Percentiles rank a stretch among this genome's conserved stretches.
Conservation (phyloP, 1,284 basidiomycete species). For the Exobasidium cylindrosporum region DNA sequence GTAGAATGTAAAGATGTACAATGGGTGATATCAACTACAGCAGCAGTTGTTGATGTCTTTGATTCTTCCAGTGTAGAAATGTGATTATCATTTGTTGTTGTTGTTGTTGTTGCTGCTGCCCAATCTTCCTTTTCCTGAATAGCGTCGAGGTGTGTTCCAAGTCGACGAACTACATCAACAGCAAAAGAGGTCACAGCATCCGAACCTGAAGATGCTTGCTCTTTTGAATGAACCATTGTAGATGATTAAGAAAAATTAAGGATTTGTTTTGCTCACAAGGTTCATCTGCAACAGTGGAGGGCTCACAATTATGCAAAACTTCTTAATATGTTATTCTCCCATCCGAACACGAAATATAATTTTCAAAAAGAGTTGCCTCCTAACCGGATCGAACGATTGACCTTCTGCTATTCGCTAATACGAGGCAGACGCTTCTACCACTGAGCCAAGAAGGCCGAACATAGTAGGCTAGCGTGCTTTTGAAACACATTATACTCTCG, state of each 20-base stretch:
- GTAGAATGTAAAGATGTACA: background rate
- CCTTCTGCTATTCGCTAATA: background rate
- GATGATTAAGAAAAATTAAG: no score
- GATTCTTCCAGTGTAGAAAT: background rate
- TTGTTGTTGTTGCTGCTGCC: background rate
- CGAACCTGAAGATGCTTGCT: background rate
- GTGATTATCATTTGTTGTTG: background rate
- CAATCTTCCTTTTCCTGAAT: slow-evolving; percentile 1
- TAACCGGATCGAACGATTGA: background rate
- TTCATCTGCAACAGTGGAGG: no score
- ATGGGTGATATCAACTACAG: background rate
- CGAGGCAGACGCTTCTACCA: background rate
- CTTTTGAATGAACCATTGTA: background rate
- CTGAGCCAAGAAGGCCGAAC: background rate
- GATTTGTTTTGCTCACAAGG: no score
- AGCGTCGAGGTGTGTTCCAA: background rate
- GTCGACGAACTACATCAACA: slow-evolving; percentile 5
- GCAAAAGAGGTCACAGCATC: background rate
- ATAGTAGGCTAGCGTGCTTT: no score
- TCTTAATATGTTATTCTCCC: no score
- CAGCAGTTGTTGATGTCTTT: background rate
- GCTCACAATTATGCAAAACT: no score
- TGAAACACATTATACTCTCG: no score
- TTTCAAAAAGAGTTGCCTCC: no score
- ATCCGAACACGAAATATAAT: no score